These are phyloP conservation scores for Schizonepeta tenuifolia DNA, from an alignment of 257 asterid species.

Conservation along the genomic window DNA sequence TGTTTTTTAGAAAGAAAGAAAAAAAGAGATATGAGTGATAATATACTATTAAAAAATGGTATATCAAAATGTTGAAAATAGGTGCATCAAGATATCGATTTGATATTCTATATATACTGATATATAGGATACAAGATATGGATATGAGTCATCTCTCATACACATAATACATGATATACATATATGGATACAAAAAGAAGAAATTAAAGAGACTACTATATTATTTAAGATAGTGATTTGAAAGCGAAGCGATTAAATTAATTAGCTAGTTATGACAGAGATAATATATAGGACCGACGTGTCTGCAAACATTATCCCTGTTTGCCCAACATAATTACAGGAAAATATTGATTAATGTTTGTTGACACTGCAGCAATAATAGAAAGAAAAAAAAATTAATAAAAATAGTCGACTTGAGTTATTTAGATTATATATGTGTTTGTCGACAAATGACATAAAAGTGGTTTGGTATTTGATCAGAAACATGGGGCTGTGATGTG, in stretches of 20 bases:
- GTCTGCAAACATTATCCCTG: not conserved
- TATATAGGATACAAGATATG: too few species aligned
- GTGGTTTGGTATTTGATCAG: not conserved
- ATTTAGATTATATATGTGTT: not conserved
- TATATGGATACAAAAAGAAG: too few species aligned
- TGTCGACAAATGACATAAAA: not conserved
- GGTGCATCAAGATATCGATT: too few species aligned
- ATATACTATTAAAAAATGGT: too few species aligned
- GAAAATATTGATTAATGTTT: not conserved
- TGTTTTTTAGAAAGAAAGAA: too few species aligned
- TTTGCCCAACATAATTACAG: not conserved
- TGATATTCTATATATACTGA: too few species aligned
- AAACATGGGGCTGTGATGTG: conserved; percentile 27
- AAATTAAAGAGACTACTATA: not conserved
- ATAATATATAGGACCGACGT: not conserved
- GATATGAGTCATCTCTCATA: too few species aligned
- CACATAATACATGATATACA: too few species aligned
- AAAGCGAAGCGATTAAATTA: not conserved
- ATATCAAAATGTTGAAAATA: too few species aligned
- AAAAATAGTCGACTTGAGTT: not conserved
- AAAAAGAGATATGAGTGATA: too few species aligned
- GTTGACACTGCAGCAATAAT: not conserved
- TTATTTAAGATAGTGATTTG: not conserved
- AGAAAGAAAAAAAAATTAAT: not conserved
- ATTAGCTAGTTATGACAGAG: not conserved